These are phyloP conservation scores for Saitoella complicata DNA, from an alignment of 805 yeast species.

Conservation along the genomic window DNA sequence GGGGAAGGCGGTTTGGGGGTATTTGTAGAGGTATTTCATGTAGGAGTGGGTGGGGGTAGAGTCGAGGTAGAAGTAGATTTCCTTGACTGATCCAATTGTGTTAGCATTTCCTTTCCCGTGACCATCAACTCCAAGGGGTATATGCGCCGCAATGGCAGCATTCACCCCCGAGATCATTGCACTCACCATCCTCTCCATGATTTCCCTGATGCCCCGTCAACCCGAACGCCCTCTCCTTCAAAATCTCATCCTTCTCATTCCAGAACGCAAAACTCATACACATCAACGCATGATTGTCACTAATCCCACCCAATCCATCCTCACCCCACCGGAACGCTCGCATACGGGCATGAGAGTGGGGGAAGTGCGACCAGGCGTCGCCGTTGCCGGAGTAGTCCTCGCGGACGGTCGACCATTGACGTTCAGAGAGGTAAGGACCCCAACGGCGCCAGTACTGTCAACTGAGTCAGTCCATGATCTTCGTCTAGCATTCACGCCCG, in stretches of 20 bases:
- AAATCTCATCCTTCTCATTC: constrained; percentile 74
- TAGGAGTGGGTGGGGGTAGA: constrained; percentile 88
- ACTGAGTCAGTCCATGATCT: not conserved
- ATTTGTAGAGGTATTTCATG: constrained; percentile 80
- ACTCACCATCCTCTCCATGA: constrained; percentile 64
- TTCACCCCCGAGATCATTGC: constrained; percentile 23
- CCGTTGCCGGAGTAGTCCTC: constrained; percentile 80
- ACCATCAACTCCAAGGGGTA: not conserved
- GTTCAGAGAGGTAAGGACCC: constrained; percentile 83
- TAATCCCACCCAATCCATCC: constrained; percentile 82
- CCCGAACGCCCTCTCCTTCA: constrained; percentile 78
- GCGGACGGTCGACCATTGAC: constrained; percentile 66
- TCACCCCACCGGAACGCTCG: constrained; percentile 90
- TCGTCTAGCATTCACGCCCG: not conserved
- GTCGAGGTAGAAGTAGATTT: constrained; percentile 67
- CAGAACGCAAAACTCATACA: constrained; percentile 74
- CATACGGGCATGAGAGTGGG: constrained; percentile 68
- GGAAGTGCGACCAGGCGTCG: constrained; percentile 80
- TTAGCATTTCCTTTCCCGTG: not conserved
- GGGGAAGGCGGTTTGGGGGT: constrained; percentile 77
- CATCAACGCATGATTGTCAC: constrained; percentile 64
- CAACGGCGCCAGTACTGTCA: constrained; percentile 60
- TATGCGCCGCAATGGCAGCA: not conserved
- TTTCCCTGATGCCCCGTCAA: constrained; percentile 86
- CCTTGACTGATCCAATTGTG: constrained; percentile 18